Percentiles rank a stretch among this genome's conserved stretches.
phyloP scores from a whole-genome alignment of 2,329 filamentous ascomycete genomes.

The Metarhizium sp. region DNA sequence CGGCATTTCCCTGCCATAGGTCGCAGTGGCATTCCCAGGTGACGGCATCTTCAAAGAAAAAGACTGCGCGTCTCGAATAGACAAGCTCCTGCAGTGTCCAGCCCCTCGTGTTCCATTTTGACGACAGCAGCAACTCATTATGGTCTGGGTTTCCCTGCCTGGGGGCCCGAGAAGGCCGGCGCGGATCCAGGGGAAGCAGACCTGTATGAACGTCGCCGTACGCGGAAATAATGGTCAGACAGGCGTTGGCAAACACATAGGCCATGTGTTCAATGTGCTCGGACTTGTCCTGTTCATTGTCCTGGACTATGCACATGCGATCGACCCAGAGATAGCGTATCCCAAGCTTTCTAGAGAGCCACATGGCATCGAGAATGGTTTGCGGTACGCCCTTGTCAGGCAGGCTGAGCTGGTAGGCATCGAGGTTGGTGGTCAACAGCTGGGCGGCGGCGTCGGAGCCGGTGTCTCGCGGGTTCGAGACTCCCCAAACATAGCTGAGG shows the following conservation, averaged over 20 bases:
- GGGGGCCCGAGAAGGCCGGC: slow-evolving; percentile 17
- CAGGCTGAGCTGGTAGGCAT: slow-evolving; percentile 24
- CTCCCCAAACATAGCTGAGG: slow-evolving; percentile 37
- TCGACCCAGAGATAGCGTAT: slow-evolving; percentile 38
- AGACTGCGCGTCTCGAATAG: slow-evolving; percentile 32
- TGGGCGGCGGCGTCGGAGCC: slow-evolving; percentile 18
- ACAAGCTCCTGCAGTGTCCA: slow-evolving; percentile 35
- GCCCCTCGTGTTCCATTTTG: slow-evolving; percentile 29
- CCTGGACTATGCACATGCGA: slow-evolving; percentile 34
- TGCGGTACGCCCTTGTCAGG: slow-evolving; percentile 29
- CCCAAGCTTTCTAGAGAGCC: slow-evolving; percentile 32
- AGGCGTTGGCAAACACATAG: slow-evolving; percentile 33
- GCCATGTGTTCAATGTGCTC: slow-evolving; percentile 35
- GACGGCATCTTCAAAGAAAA: slow-evolving; percentile 32
- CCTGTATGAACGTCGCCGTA: slow-evolving; percentile 29
- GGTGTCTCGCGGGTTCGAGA: slow-evolving; percentile 15
- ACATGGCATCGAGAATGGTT: slow-evolving; percentile 34
- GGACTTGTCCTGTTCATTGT: slow-evolving; percentile 28
- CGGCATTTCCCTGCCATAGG: slow-evolving; percentile 27
- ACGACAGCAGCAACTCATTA: slow-evolving; percentile 27
- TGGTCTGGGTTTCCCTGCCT: slow-evolving; percentile 20
- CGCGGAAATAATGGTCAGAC: slow-evolving; percentile 34
- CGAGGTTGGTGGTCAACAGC: slow-evolving; percentile 26
- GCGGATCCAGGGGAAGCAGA: slow-evolving; percentile 25
- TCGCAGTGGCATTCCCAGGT: slow-evolving; percentile 39